These are phyloP conservation scores for Clausena lansium DNA, from an alignment of 345 rosid species.

Conservation along the genomic window DNA sequence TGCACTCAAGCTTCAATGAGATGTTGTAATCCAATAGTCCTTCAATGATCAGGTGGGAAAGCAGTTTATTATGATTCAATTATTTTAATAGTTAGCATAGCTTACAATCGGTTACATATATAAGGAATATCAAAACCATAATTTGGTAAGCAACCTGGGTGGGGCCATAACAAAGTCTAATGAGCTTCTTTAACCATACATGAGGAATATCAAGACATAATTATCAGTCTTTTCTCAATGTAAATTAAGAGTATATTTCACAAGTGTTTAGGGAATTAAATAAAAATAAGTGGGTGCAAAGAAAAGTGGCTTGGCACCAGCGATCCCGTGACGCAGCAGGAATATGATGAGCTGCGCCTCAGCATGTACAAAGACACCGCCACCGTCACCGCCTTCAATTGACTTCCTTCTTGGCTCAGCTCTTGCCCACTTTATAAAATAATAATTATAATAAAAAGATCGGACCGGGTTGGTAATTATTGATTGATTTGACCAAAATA, in stretches of 20 bases:
- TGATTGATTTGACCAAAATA: no score
- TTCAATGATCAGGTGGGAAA: not conserved
- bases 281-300: not conserved
- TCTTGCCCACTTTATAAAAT: not conserved
- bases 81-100: not conserved
- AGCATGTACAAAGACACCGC: not conserved
- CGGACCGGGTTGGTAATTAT: no score
- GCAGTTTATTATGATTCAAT: not conserved
- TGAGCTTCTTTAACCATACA: no score
- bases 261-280: not conserved
- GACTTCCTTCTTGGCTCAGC: not conserved
- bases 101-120: no score
- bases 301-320: not conserved
- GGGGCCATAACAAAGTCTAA: no score
- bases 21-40: not conserved
- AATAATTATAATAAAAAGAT: no score
- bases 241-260: no score
- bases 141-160: no score
- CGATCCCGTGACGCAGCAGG: constrained; percentile 21
- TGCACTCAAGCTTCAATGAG: not conserved
- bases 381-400: not conserved
- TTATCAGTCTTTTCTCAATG: no score
- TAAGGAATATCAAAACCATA: no score
- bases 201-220: no score
- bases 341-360: not conserved